A percentile compares a stretch with the other conserved stretches of the same genome.
These are phyloP conservation scores for Aureobasidium melanogenum DNA, from an alignment of 2,329 filamentous ascomycete species.

Conservation along the genomic window DNA sequence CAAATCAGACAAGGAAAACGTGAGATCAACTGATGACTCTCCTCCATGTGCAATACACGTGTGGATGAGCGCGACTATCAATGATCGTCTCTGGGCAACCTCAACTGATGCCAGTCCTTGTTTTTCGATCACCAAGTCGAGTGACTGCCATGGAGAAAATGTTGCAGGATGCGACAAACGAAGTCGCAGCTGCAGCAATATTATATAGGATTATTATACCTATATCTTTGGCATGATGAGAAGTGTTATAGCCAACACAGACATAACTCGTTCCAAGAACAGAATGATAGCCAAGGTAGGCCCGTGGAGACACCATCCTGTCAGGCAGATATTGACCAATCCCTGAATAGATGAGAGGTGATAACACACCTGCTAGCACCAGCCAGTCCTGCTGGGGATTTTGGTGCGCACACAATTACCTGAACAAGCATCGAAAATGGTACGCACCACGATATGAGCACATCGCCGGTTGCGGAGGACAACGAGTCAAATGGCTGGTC, in stretches of 20 bases:
- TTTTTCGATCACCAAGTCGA: background rate
- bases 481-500: background rate
- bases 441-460: background rate
- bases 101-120: background rate
- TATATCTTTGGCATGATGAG: background rate
- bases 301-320: background rate
- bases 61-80: background rate
- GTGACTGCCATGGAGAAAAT: background rate
- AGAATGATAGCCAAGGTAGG: background rate
- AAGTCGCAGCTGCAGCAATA: background rate
- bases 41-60: constrained; percentile 5
- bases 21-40: constrained; percentile 2
- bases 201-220: too few species aligned
- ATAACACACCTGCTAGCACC: background rate
- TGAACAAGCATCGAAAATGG: background rate
- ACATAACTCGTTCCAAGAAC: too few species aligned
- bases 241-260: too few species aligned
- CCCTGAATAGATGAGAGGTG: background rate
- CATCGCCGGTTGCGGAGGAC: background rate
- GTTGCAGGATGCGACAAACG: background rate
- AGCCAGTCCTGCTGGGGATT: background rate
- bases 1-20: background rate
- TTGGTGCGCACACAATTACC: background rate
- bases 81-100: background rate
- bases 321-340: background rate